Evolutionary conservation across 140 eudicot species (phyloP).

Genomic region (Stevia rebaudiana): DNA sequence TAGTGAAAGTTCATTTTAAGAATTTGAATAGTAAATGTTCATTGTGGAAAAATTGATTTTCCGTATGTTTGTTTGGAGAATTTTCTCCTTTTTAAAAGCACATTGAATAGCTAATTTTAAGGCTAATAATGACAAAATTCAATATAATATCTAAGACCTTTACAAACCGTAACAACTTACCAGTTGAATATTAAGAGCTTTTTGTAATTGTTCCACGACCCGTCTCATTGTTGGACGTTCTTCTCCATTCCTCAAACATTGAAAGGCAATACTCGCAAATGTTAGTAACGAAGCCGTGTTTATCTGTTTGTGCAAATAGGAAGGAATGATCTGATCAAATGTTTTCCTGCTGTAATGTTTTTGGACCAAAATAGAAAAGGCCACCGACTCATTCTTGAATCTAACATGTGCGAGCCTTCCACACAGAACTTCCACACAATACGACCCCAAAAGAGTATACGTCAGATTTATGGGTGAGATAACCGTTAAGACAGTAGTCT

Average conservation of each 20-base stretch:
- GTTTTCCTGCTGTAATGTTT: background rate
- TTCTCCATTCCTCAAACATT: constrained; percentile 1
- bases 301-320: background rate
- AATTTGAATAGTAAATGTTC: no score
- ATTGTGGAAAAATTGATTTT: no score
- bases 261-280: constrained; percentile 9
- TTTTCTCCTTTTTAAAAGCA: no score
- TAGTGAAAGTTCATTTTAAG: no score
- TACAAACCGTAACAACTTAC: no score
- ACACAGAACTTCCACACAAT: constrained; percentile 23
- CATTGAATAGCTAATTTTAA: no score
- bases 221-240: background rate
- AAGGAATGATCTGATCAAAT: constrained; percentile 8
- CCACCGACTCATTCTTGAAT: background rate
- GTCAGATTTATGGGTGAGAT: no score
- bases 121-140: no score
- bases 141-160: no score
- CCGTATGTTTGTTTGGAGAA: no score
- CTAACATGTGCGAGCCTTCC: constrained; percentile 16
- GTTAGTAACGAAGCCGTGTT: background rate
- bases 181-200: background rate
- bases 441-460: background rate
- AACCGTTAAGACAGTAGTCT: no score
- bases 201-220: background rate
- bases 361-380: background rate